Percentiles rank a stretch among this genome's conserved stretches.
phyloP scores from a whole-genome alignment of 176 grass and related monocot species.

The Oryza rufipogon region DNA sequence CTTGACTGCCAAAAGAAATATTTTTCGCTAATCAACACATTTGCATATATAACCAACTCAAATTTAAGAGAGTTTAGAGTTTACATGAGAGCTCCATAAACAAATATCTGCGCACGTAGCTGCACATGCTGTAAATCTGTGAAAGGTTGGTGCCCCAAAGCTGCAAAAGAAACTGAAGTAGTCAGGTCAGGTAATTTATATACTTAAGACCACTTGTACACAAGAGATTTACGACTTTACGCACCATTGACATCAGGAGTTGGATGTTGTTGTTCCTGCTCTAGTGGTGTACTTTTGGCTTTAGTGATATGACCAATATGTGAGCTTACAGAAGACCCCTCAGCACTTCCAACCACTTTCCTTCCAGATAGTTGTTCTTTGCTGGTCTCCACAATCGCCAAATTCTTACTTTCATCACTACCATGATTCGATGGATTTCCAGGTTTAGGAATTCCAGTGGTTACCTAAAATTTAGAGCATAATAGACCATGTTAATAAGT shows the following conservation, averaged over 20 bases:
- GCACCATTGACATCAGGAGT: constrained; percentile 47
- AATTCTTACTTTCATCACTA: constrained; percentile 49
- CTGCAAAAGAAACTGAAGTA: constrained; percentile 53
- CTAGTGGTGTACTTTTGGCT: constrained; percentile 39
- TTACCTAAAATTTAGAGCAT: constrained; percentile 51
- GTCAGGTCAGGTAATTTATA: constrained; percentile 64
- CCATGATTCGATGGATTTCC: constrained; percentile 43
- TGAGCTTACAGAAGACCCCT: constrained; percentile 28
- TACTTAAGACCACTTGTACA: constrained; percentile 39
- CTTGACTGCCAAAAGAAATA: constrained; percentile 79
- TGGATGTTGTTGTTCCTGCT: constrained; percentile 49
- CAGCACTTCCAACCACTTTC: constrained; percentile 57
- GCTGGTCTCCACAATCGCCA: constrained; percentile 8
- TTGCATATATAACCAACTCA: constrained; percentile 25
- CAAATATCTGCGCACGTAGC: constrained; percentile 95
- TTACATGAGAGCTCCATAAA: constrained; percentile 98
- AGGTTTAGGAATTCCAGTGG: constrained; percentile 45
- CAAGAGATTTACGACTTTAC: constrained; percentile 34
- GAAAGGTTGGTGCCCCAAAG: constrained; percentile 67
- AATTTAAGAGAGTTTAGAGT: constrained; percentile 44
- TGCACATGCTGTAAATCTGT: constrained; percentile 92
- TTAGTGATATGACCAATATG: constrained; percentile 36
- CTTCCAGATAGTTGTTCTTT: constrained; percentile 48
- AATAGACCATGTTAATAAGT: constrained; percentile 38
- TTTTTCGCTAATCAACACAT: constrained; percentile 17